A percentile compares a stretch with the other conserved stretches of the same genome.
Evolutionary conservation across 2,329 filamentous ascomycete species (phyloP).

Genomic region (Samsoniella hepiali): DNA sequence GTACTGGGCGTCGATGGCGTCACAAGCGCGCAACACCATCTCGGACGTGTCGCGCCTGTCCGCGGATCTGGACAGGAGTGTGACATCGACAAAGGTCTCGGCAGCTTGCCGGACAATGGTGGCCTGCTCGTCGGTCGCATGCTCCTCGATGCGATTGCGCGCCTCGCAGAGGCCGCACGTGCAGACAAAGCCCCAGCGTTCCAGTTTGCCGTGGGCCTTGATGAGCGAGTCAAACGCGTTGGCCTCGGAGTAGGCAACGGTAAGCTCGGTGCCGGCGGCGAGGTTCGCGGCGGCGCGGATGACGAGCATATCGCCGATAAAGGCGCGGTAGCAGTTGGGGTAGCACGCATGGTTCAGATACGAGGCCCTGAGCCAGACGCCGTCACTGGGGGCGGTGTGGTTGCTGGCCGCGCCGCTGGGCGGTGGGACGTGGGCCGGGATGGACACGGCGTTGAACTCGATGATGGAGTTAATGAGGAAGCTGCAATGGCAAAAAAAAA

Average conservation of each 20-base stretch:
- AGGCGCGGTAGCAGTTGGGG: conserved; percentile 36
- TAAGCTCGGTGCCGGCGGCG: conserved; percentile 36
- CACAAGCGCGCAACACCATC: conserved; percentile 45
- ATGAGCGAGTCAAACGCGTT: neutral
- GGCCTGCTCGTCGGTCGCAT: no score
- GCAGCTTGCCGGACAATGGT: neutral
- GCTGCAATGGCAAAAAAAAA: neutral
- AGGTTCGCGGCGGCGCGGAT: conserved; percentile 38
- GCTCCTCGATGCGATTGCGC: neutral
- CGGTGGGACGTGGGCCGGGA: neutral
- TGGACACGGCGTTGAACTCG: neutral
- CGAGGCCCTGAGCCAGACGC: conserved; percentile 38
- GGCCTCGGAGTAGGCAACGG: conserved; percentile 29
- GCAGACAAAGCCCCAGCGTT: neutral
- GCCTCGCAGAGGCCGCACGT: neutral
- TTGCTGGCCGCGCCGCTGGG: neutral
- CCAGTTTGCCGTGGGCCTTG: neutral
- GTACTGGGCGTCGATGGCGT: conserved; percentile 35
- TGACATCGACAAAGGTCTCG: no score
- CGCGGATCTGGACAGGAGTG: no score
- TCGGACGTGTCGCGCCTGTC: no score
- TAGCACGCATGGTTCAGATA: conserved; percentile 43
- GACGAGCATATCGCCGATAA: conserved; percentile 45
- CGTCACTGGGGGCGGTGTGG: conserved; percentile 21
- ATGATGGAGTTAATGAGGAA: neutral